Evolutionary conservation across 192 early-diverging fungal genomes (phyloP), one percentile per base, ranked within the genome.

Genomic region (Phlyctochytrium bullatum): DNA sequence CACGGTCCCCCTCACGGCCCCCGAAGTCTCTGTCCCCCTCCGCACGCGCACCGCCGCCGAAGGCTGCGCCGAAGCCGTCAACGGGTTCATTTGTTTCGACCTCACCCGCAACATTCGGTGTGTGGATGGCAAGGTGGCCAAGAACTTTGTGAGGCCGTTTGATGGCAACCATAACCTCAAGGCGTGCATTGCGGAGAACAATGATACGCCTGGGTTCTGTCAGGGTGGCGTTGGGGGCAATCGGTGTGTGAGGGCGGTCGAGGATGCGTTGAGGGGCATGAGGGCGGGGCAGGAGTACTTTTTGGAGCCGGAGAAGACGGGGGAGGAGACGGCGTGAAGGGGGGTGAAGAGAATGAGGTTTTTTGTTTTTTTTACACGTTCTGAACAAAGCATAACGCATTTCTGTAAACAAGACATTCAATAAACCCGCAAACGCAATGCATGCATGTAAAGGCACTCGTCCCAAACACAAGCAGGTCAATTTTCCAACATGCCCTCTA

Each of bases 31-130:
- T 24, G 59, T 54, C 4, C 30, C 54, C n/a, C 61, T 17, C 14
- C 62, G 52, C 10, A 67, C 30, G 12, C 61, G 65, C 6, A 67
- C 59, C 30, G 65, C 12, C 23, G 60, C 4, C 20, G 52, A 62
- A 67, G 52, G 52, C 34, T 67, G 65, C 28, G 60, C 60, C 34
- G 62, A 64, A 51, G 14, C 50, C 40, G 14, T 29, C 3, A 36
- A 63, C 28, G 65, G 29, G 20, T 67, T 67, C 32, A 29, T 67
- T 28, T 67, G 65, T 54, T 54, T 67, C 16, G 65, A 67, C 34
- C 24, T 67, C 10, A 25, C 34, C 16, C 61, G 65, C 34, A 59
- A 17, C 14, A 54, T 25, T 10, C 6, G 65, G 14, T 67, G 65
- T 28, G 27, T 59, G 32, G 29, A 63, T 52, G 65, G 65, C n/a